Conservation (phyloP, 164 flowering plant genomes). For the Saururus chinensis region DNA sequence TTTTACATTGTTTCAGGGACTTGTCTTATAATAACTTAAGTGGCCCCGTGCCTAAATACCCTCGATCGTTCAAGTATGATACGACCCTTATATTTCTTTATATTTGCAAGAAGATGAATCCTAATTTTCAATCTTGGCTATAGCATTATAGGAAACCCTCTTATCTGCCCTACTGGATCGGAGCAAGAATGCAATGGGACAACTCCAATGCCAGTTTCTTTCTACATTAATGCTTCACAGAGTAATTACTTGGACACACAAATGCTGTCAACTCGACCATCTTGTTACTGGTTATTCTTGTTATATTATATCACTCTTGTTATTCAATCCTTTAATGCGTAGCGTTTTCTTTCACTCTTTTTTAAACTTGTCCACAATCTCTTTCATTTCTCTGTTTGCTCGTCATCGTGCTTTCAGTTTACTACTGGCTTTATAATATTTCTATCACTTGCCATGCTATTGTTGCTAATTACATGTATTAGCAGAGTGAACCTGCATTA, state of each 20-base stretch:
- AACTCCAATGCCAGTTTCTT: slow-evolving; percentile 58
- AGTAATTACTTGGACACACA: slow-evolving; percentile 24
- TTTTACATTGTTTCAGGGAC: slow-evolving; percentile 41
- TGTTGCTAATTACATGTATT: too few relatives aligned
- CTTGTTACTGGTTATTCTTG: too few relatives aligned
- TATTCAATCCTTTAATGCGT: too few relatives aligned
- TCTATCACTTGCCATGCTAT: too few relatives aligned
- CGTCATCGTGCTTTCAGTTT: too few relatives aligned
- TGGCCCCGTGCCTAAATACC: slow-evolving; percentile 81
- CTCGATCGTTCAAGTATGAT: slow-evolving; percentile 64
- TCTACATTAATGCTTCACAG: slow-evolving; percentile 48
- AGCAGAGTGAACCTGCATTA: too few relatives aligned
- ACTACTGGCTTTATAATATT: too few relatives aligned
- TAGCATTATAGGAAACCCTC: slow-evolving; percentile 90
- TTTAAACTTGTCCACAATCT: too few relatives aligned
- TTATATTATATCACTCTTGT: too few relatives aligned
- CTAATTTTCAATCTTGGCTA: slow-evolving; percentile 4
- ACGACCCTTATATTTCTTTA: neutral
- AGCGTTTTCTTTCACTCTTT: too few relatives aligned
- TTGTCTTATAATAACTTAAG: slow-evolving; percentile 89
- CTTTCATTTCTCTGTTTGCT: too few relatives aligned
- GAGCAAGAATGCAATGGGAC: slow-evolving; percentile 73
- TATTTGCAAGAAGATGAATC: neutral
- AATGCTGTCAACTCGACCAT: neutral
- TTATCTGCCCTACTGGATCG: slow-evolving; percentile 69